Percentiles rank a stretch among this genome's conserved stretches.
Evolutionary conservation across 306 rosid species (phyloP).

Genomic region (Trifolium repens): DNA sequence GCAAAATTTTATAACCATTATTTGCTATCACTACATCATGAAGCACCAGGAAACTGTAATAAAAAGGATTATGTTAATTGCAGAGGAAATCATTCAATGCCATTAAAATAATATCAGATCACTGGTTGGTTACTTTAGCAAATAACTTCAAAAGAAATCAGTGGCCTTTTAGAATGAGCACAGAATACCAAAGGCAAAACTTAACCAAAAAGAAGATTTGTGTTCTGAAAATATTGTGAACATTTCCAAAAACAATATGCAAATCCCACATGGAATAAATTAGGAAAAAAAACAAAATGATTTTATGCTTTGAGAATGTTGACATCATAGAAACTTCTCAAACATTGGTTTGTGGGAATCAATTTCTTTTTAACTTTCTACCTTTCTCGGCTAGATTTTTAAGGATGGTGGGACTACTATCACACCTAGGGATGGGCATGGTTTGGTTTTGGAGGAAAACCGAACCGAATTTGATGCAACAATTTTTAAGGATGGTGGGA

Average conservation of each 20-base stretch:
- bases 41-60: slow-evolving; percentile 63
- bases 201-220: neutral
- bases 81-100: slow-evolving; percentile 30
- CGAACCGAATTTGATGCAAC: no score
- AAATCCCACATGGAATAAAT: neutral
- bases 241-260: neutral
- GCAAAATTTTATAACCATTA: slow-evolving; percentile 52
- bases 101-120: slow-evolving; percentile 28
- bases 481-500: slow-evolving; percentile 7
- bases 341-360: slow-evolving; percentile 22
- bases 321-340: neutral
- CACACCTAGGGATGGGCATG: neutral
- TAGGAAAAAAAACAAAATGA: slow-evolving; percentile 1
- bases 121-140: neutral
- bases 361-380: slow-evolving; percentile 22
- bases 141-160: slow-evolving; percentile 30
- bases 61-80: slow-evolving; percentile 39
- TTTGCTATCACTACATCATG: slow-evolving; percentile 54
- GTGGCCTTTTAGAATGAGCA: slow-evolving; percentile 31
- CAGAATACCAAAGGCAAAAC: slow-evolving; percentile 20
- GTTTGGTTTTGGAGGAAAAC: no score
- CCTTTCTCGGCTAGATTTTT: neutral
- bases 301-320: neutral
- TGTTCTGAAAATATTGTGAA: neutral
- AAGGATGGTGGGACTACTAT: slow-evolving; percentile 4